phyloP scores from a whole-genome alignment of 2,329 filamentous ascomycete genomes.

The Thielaviopsis populi region DNA sequence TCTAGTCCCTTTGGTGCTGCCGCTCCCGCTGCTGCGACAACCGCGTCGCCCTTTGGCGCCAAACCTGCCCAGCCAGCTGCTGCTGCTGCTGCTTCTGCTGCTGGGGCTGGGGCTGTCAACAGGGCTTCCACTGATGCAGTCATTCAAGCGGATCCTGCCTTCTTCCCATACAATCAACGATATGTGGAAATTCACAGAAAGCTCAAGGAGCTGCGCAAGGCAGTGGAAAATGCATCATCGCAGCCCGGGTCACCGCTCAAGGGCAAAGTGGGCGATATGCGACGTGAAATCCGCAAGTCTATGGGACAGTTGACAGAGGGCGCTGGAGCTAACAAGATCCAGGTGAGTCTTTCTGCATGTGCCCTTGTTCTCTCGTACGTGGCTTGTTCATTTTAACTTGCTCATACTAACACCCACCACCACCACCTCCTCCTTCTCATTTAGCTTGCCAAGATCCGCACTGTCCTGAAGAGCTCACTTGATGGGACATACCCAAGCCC shows the following conservation, averaged over 20 bases:
- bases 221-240: constrained; percentile 42
- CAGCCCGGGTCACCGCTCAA: constrained; percentile 37
- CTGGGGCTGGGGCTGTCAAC: too few relatives aligned
- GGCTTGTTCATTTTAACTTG: too few relatives aligned
- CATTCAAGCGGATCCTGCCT: constrained; percentile 12
- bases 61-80: constrained; percentile 4
- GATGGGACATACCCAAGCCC: constrained; percentile 28
- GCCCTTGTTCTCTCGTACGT: too few relatives aligned
- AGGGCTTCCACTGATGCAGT: neutral
- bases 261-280: constrained; percentile 52
- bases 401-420: constrained; percentile 15
- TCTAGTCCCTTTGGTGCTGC: neutral
- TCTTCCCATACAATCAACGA: constrained; percentile 25
- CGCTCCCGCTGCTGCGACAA: neutral
- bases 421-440: neutral
- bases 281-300: constrained; percentile 53
- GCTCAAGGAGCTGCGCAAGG: constrained; percentile 52
- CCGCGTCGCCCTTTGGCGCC: neutral
- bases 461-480: constrained; percentile 36
- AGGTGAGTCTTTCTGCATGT: constrained; percentile 15
- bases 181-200: constrained; percentile 48
- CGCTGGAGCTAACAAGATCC: constrained; percentile 40
- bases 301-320: constrained; percentile 59
- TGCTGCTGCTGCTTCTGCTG: neutral
- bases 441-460: constrained; percentile 31